These are phyloP conservation scores for Prunus salicina DNA, from an alignment of 306 rosid species.

Conservation along the genomic window DNA sequence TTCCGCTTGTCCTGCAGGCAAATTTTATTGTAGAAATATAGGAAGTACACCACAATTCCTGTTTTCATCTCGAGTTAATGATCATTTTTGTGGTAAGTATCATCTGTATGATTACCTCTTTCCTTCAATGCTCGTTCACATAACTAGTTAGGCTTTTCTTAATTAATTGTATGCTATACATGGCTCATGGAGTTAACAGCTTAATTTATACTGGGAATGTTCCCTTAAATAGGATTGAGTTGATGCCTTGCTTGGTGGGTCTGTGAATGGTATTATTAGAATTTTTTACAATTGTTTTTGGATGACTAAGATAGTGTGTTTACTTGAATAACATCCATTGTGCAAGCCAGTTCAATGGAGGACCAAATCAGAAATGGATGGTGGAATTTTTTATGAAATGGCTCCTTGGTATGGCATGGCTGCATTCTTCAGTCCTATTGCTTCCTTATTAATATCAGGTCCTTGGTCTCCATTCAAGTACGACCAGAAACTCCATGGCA, in stretches of 20 bases:
- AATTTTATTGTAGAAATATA: constrained; percentile 71
- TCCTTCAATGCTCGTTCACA: neutral
- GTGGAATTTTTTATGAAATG: neutral
- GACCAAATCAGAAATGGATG: neutral
- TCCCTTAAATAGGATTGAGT: constrained; percentile 14
- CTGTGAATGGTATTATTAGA: neutral
- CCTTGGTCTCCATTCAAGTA: neutral
- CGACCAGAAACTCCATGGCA: neutral
- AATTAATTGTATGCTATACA: neutral
- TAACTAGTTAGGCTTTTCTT: neutral
- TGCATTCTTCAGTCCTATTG: neutral
- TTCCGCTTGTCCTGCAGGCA: constrained; percentile 75
- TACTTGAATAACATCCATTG: neutral
- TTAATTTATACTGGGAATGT: neutral
- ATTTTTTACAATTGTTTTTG: neutral
- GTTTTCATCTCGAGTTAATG: constrained; percentile 79
- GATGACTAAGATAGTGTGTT: neutral
- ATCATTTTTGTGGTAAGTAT: constrained; percentile 73
- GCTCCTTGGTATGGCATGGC: neutral
- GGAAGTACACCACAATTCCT: constrained; percentile 83
- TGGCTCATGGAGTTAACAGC: neutral
- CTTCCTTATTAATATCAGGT: neutral
- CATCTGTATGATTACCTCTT: neutral
- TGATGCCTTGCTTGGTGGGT: neutral
- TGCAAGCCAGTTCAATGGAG: neutral